These are phyloP conservation scores for Cyclaneusma minus DNA, from an alignment of 2,329 filamentous ascomycete genomes.

Conservation along the genomic window DNA sequence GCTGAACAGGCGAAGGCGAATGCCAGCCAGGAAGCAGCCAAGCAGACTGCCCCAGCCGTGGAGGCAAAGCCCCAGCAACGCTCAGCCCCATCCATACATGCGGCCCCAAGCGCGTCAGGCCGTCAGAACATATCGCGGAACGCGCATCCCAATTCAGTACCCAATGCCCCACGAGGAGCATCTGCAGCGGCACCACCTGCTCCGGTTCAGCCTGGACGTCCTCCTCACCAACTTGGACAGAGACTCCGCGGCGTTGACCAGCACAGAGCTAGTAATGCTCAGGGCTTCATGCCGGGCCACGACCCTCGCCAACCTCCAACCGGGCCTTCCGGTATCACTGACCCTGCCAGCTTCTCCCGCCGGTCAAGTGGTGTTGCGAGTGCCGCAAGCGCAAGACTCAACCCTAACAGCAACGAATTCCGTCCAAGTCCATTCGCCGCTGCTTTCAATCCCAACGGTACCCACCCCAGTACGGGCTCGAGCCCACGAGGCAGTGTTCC, in stretches of 20 bases:
- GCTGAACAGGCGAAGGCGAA: conserved; percentile 42
- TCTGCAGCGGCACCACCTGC: conserved; percentile 7
- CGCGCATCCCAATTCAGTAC: conserved; percentile 24
- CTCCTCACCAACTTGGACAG: conserved; percentile 11
- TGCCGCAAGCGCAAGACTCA: conserved; percentile 40
- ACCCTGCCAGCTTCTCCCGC: conserved; percentile 35
- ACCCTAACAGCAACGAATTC: conserved; percentile 62
- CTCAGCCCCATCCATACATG: conserved; percentile 30
- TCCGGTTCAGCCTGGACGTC: conserved; percentile 6
- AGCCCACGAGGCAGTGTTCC: conserved; percentile 42
- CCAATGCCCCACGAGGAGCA: conserved; percentile 19
- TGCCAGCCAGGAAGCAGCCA: conserved; percentile 25
- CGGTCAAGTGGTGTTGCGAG: conserved; percentile 34
- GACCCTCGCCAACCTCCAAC: conserved; percentile 60
- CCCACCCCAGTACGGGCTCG: conserved; percentile 46
- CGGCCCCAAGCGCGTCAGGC: conserved; percentile 14
- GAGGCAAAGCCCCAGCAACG: conserved; percentile 23
- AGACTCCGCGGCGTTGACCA: conserved; percentile 23
- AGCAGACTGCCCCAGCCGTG: conserved; percentile 27
- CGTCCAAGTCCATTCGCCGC: conserved; percentile 69
- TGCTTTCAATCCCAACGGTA: conserved; percentile 60
- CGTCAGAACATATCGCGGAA: conserved; percentile 12
- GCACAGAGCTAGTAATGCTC: conserved; percentile 25
- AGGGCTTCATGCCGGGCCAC: conserved; percentile 36
- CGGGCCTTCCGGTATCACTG: conserved; percentile 46